These are phyloP conservation scores for Phenoliferia sp. DNA, from an alignment of 1,284 basidiomycete species.

Conservation along the genomic window DNA sequence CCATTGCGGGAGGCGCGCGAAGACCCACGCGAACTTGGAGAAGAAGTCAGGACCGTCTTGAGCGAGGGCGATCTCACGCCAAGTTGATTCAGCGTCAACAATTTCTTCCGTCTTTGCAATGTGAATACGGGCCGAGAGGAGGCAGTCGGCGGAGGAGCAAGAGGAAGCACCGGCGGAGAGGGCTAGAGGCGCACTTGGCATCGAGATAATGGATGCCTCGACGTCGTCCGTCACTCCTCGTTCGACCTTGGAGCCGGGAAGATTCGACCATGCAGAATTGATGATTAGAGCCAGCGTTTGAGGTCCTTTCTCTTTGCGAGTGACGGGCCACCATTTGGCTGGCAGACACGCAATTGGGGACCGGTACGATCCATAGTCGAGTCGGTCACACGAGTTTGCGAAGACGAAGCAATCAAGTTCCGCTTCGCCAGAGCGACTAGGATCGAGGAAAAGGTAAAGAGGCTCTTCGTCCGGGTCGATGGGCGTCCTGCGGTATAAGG, in stretches of 20 bases:
- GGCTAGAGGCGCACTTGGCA: slow-evolving; percentile 42
- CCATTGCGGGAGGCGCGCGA: slow-evolving; percentile 72
- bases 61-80: slow-evolving; percentile 76
- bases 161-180: slow-evolving; percentile 48
- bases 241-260: slow-evolving; percentile 7
- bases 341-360: slow-evolving; percentile 52
- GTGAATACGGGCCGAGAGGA: slow-evolving; percentile 53
- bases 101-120: neutral
- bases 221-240: neutral
- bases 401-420: slow-evolving; percentile 74
- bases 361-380: slow-evolving; percentile 73
- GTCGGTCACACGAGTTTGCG: slow-evolving; percentile 66
- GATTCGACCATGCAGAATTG: slow-evolving; percentile 57
- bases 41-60: slow-evolving; percentile 73
- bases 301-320: slow-evolving; percentile 49
- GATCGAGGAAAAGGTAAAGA: slow-evolving; percentile 78
- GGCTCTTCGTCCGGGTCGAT: slow-evolving; percentile 42
- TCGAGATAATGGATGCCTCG: slow-evolving; percentile 15
- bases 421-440: slow-evolving; percentile 68
- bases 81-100: slow-evolving; percentile 40
- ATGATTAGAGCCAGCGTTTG: slow-evolving; percentile 56
- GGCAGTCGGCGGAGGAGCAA: slow-evolving; percentile 48
- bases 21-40: slow-evolving; percentile 74
- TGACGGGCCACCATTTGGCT: slow-evolving; percentile 65
- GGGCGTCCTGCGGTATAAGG: slow-evolving; percentile 63